Percentiles rank a stretch among this genome's conserved stretches.
Evolutionary conservation across 495 filamentous ascomycete species (phyloP).

Genomic region (Schizothecium vesticola): DNA sequence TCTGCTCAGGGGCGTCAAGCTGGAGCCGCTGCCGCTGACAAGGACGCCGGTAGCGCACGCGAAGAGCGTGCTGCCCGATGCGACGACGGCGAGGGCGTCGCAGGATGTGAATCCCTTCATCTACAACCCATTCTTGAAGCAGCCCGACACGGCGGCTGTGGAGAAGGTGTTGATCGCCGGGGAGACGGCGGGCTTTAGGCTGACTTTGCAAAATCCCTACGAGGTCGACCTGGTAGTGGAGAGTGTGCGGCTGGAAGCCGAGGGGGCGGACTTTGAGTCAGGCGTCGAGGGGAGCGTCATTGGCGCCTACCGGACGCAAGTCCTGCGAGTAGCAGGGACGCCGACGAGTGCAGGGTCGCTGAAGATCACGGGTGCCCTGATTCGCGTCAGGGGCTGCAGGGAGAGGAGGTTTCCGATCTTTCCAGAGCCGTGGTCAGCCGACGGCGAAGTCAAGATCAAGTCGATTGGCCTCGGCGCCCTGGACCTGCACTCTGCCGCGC

Average conservation of each 20-base stretch:
- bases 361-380: constrained; percentile 69
- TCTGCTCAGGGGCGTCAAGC: constrained; percentile 72
- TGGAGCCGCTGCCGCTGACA: constrained; percentile 46
- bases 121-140: constrained; percentile 81
- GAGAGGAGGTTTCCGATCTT: constrained; percentile 83
- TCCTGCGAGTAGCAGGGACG: constrained; percentile 64
- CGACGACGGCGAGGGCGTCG: constrained; percentile 45
- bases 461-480: constrained; percentile 60
- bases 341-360: constrained; percentile 61
- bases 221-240: constrained; percentile 90
- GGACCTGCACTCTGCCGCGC: constrained; percentile 33
- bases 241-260: constrained; percentile 64
- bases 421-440: constrained; percentile 65
- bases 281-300: constrained; percentile 60
- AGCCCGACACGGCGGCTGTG: constrained; percentile 47
- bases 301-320: constrained; percentile 74
- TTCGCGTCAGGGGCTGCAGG: constrained; percentile 74
- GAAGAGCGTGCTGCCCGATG: constrained; percentile 63
- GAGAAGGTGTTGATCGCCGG: constrained; percentile 69
- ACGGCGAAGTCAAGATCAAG: constrained; percentile 68
- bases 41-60: constrained; percentile 64
- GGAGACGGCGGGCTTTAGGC: constrained; percentile 67
- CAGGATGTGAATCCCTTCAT: constrained; percentile 78
- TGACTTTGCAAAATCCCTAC: constrained; percentile 88
- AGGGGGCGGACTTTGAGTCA: constrained; percentile 65